Evolutionary conservation across 345 rosid species (phyloP).

Genomic region (Eucalyptus pauciflora): DNA sequence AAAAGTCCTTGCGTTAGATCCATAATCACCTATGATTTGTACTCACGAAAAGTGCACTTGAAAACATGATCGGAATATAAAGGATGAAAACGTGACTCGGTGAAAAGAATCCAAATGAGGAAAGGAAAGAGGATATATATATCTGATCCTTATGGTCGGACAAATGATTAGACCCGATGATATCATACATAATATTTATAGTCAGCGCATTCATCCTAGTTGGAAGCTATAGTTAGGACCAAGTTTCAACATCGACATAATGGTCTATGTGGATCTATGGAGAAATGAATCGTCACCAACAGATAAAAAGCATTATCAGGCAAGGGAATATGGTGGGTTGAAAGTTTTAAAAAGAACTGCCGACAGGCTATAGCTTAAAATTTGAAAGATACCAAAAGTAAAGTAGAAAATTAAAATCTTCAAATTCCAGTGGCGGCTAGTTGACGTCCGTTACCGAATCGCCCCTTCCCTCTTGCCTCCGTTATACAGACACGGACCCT

Average conservation of each 20-base stretch:
- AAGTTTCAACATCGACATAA: neutral
- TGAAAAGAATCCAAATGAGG: neutral
- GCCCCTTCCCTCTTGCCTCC: neutral
- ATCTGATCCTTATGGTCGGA: neutral
- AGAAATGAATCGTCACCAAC: neutral
- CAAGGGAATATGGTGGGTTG: neutral
- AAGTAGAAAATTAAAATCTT: too few relatives aligned
- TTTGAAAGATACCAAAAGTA: neutral
- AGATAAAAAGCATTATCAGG: neutral
- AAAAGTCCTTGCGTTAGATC: neutral
- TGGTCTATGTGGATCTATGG: neutral
- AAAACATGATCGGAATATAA: neutral
- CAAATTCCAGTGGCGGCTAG: too few relatives aligned
- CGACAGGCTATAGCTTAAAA: neutral
- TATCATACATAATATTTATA: neutral
- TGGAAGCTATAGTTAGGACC: neutral
- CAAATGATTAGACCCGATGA: neutral
- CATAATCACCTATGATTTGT: neutral
- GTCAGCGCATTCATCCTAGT: neutral
- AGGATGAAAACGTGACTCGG: neutral
- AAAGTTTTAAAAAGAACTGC: neutral
- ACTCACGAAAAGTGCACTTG: neutral
- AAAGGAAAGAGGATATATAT: neutral
- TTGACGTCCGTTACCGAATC: neutral
- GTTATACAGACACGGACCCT: neutral